phyloP scores from a whole-genome alignment of 2,329 filamentous ascomycete species.

The Dothideomycetes sp. region DNA sequence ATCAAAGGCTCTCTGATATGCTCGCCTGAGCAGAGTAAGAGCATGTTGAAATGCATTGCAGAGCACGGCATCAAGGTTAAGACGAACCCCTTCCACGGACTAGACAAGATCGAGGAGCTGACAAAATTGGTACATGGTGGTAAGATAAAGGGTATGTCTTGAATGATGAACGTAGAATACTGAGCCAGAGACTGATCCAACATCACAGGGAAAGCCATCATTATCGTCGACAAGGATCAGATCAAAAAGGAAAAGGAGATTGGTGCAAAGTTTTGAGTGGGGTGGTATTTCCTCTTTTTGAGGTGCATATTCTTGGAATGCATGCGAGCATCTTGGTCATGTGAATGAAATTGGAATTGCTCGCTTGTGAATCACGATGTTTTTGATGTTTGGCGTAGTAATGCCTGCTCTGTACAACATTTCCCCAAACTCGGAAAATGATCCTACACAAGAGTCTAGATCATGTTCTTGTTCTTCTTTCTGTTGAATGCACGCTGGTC shows the following conservation, averaged over 20 bases:
- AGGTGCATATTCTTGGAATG: too few species aligned
- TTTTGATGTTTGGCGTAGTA: too few species aligned
- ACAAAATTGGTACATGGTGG: conserved; percentile 40
- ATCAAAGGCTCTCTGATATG: conserved; percentile 32
- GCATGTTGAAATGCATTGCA: conserved; percentile 23
- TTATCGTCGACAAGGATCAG: conserved; percentile 40
- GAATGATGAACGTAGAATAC: too few species aligned
- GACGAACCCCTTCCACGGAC: conserved; percentile 40
- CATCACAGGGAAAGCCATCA: conserved; percentile 38
- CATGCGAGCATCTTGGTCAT: too few species aligned
- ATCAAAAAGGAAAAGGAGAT: conserved; percentile 32
- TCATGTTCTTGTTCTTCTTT: conserved; percentile 64
- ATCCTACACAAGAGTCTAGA: conserved; percentile 27
- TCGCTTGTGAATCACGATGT: too few species aligned
- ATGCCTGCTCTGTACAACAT: neutral
- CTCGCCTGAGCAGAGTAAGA: conserved; percentile 20
- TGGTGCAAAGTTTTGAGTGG: conserved; percentile 21
- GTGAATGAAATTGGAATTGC: too few species aligned
- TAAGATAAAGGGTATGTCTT: conserved; percentile 36
- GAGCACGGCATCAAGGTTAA: conserved; percentile 35
- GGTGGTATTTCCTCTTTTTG: too few species aligned
- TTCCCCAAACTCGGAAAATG: too few species aligned
- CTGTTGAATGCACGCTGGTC: conserved; percentile 90
- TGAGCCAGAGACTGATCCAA: neutral
- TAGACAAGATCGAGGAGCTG: conserved; percentile 41